Conservation (phyloP, 2,329 filamentous ascomycete genomes). For the Calonectria naviculata region DNA sequence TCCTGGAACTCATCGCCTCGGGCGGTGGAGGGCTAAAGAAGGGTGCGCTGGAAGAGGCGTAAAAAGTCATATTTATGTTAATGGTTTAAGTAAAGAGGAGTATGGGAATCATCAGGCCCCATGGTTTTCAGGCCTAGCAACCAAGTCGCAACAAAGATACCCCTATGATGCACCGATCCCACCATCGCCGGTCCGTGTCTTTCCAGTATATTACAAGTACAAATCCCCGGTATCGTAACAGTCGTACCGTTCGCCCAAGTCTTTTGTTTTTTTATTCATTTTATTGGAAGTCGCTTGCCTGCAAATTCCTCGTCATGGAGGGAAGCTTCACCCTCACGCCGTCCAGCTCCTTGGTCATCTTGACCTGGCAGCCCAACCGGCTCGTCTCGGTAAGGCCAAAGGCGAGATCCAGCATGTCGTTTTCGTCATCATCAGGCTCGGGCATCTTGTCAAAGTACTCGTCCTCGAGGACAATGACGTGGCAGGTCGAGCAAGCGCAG, state of each 20-base stretch:
- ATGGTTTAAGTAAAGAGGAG: constrained; percentile 38
- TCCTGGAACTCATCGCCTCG: constrained; percentile 86
- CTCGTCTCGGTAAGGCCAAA: constrained; percentile 90
- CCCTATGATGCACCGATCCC: constrained; percentile 42
- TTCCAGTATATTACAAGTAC: constrained; percentile 44
- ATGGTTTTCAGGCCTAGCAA: constrained; percentile 37
- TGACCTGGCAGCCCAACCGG: constrained; percentile 88
- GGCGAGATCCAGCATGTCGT: constrained; percentile 91
- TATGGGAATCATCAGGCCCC: constrained; percentile 42
- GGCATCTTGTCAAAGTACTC: constrained; percentile 82
- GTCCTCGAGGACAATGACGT: constrained; percentile 84
- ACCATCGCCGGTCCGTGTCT: constrained; percentile 34
- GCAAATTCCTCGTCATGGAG: constrained; percentile 94
- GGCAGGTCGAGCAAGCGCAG: constrained; percentile 93
- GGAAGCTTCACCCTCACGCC: constrained; percentile 88
- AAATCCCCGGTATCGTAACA: constrained; percentile 34
- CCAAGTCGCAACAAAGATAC: constrained; percentile 44
- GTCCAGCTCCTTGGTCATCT: constrained; percentile 91
- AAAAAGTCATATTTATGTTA: constrained; percentile 33
- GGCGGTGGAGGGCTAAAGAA: constrained; percentile 71
- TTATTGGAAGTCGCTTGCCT: constrained; percentile 87
- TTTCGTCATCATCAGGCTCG: constrained; percentile 83
- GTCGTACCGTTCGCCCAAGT: constrained; percentile 13
- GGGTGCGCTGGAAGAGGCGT: constrained; percentile 68
- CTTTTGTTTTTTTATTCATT: constrained; percentile 7